Evolutionary conservation across 1,139 yeast genomes (phyloP), one percentile per base, ranked within the genome.

Genomic region (Scheffersomyces lignicola): DNA sequence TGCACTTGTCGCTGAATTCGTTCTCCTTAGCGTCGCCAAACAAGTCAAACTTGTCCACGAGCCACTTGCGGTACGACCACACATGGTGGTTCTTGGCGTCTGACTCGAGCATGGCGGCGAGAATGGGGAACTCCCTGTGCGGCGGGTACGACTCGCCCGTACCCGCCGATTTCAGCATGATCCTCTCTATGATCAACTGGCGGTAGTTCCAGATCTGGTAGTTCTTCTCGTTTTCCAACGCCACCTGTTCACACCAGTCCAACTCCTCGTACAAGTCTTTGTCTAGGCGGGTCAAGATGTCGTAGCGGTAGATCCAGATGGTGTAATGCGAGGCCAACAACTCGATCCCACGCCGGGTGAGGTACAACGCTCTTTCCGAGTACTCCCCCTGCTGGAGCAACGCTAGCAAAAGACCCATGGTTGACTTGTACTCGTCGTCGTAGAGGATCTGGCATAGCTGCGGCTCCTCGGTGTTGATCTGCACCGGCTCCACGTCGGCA

Each of bases 141-240:
- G 77, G 66, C 30, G 64, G 58, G 39, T 76, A 80, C 10, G 48
- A 42, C 13, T 23, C 26, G 20, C 30, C 29, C 7, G 20, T 5
- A 32, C 38, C 22, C 43, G 54, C 39, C n/a, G n/a, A n/a, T n/a
- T n/a, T n/a, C n/a, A n/a, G n/a, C 48, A 59, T 23, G 40, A 71
- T 48, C 33, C 58, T 44, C 29, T 65, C 66, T 35, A 81, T 62
- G 5, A 83, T 49, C 32, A 77, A 58, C 52, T 85, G 90, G 35
- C 97, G 75, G 53, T 90, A 88, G 51, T 89, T 87, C 98, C 98
- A 92, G 18, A 92, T 83, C 59, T 92, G 99, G 62, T 94, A 92
- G 62, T 90, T 92, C 58, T 92, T 92, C 31, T 90, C 84, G 54
- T 86, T 82, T 7, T 75, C 80, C 35, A 84, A 54, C 0, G 96